A percentile compares a stretch with the other conserved stretches of the same genome.
phyloP scores from a whole-genome alignment of 2,329 filamentous ascomycete species.

The Lachnellula occidentalis region DNA sequence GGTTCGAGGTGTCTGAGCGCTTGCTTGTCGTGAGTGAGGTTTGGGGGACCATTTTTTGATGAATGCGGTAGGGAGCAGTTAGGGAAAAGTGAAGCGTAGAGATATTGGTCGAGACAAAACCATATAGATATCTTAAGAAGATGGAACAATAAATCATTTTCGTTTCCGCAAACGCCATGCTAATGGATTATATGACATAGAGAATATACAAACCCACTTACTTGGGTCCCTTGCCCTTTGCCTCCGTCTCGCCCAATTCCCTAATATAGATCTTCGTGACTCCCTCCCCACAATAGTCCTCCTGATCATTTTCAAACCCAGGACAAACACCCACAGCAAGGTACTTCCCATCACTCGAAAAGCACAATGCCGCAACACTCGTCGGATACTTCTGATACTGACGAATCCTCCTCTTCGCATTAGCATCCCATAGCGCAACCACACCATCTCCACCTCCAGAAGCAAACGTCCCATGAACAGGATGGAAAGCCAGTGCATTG shows the following conservation, averaged over 20 bases:
- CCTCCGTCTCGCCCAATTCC: slow-evolving; percentile 81
- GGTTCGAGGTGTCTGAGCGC: too few species aligned
- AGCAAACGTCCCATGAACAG: slow-evolving; percentile 59
- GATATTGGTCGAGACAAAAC: too few species aligned
- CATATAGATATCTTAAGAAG: too few species aligned
- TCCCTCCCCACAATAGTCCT: slow-evolving; percentile 69
- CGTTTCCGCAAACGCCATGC: slow-evolving; percentile 21
- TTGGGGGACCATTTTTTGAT: too few species aligned
- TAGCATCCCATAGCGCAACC: slow-evolving; percentile 67
- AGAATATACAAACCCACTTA: slow-evolving; percentile 7
- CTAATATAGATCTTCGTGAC: slow-evolving; percentile 73
- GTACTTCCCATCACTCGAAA: slow-evolving; percentile 58
- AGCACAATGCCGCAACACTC: slow-evolving; percentile 58
- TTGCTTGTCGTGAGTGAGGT: too few species aligned
- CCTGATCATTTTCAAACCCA: slow-evolving; percentile 65
- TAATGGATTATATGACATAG: slow-evolving; percentile 14
- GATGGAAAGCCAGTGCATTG: slow-evolving; percentile 66
- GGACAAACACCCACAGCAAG: slow-evolving; percentile 63
- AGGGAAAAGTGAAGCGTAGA: too few species aligned
- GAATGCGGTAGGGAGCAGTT: too few species aligned
- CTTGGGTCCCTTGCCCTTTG: slow-evolving; percentile 37
- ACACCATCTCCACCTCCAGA: slow-evolving; percentile 68
- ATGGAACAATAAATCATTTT: neutral
- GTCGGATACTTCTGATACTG: slow-evolving; percentile 62
- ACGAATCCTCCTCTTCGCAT: slow-evolving; percentile 63